Evolutionary conservation across 495 filamentous ascomycete genomes (phyloP), one percentile per base, ranked within the genome.

Genomic region (Evansstolkia leycettana): DNA sequence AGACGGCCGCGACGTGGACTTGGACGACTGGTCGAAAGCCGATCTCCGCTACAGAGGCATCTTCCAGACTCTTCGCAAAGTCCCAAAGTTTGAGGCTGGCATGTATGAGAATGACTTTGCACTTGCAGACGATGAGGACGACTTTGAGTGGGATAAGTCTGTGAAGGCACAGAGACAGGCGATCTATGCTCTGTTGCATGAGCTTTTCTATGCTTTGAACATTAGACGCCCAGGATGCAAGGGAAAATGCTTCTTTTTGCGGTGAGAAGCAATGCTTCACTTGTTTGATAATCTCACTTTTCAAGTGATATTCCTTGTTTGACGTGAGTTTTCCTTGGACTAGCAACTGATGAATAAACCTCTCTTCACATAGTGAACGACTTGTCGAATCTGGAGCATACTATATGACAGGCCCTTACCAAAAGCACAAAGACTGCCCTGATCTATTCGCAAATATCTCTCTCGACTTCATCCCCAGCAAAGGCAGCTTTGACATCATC

Each of bases 11-110:
- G 1, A 35, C 1, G 42, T 51, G 7, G 42, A 51, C 30, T 26
- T 51, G 9, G 31, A 28, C 28, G 32, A 35, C 17, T 59, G 55
- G 55, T 48, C 51, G 7, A 43, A 38, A 19, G 33, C 45, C 12
- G 51, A 59, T 28, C 49, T 52, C 31, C 48, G 51, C 7, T 59
- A 47, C 27, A 40, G 53, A 3, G 53, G 49, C 1, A 45, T 57
- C 1, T 59, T 48, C 41, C 44, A 46, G 33, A 46, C 51, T 5
- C 48, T 59, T 12, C 31, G 27, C 14, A 52, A 53, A 23, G 49
- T 44, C 3, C 55, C 53, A 0, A 23, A n/a, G 11, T 52, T 59
- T 20, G 8, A 13, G 11, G 39, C 38, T 1, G 47, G 51, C 0
- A 9, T 55, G 14, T 57, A 50, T 26, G 40, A 46, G 30, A 35